Base-by-base conservation (phyloP, 2,329 filamentous ascomycete genomes). In the Nemania abortiva region DNA sequence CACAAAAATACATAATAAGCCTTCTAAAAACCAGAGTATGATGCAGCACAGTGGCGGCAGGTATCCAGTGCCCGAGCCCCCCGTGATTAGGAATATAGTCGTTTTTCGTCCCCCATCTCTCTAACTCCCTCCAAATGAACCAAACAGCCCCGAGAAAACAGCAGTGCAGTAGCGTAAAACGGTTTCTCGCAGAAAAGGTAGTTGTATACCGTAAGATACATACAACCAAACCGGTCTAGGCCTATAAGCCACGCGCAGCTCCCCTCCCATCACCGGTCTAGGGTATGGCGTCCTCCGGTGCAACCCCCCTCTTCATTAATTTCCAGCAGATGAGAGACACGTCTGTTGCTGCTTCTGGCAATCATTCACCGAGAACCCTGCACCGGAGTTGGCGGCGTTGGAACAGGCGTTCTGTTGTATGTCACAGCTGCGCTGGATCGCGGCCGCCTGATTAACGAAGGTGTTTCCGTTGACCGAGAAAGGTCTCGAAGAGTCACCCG, bases 361-460 rank as follows among this genome's bases (percentile, higher is more conserved):
- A 65, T 89, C 84, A n/a, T 75, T 70, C 31, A 86, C 78, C 3
- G 79, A 81, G 67, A 82, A 77, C 49, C 82, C 82, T 15, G 81
- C 73, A 4, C 88, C 86, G 13, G 80, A 74, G 77, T 90, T 91
- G 65, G 86, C 86, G 31, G 84, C 84, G 70, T 89, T 80, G 13
- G 86, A 82, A 74, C 90, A 92, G 3, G 77, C 79, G 74, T 90
- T 91, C 81, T 89, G 86, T 81, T 91, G 88, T 67, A 90, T 85
- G 69, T 89, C 85, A 76, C 90, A 92, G 42, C 88, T 85, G 55
- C 90, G 84, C 79, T 90, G 85, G 49, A 86, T 79, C 22, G 90
- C 90, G 10, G 85, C 86, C 2, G 77, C 80, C 72, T 86, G 77
- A 76, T 86, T 86, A 47, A 85, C 85, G 76, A 92, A 91, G 45